Percentiles rank a stretch among this genome's conserved stretches.
phyloP scores from a whole-genome alignment of 768 basidiomycete species.

The Psilocybe cubensis region DNA sequence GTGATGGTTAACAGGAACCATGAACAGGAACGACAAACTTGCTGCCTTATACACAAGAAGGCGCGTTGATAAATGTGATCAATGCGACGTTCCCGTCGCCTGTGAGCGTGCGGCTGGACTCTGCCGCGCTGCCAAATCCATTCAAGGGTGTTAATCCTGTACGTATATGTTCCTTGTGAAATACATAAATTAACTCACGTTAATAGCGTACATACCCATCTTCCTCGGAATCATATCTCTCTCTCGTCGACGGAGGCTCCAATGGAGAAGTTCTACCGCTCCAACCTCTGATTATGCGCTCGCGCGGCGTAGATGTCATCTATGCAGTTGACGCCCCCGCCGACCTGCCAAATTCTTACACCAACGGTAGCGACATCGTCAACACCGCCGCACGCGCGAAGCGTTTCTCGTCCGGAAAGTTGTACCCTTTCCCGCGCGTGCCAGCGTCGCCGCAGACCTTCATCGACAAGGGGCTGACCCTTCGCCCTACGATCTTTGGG shows the following conservation, averaged over 20 bases:
- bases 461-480: constrained; percentile 4
- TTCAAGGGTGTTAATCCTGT: constrained; percentile 11
- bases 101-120: constrained; percentile 6
- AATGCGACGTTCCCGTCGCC: constrained; percentile 6
- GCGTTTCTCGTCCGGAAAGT: constrained; percentile 1
- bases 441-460: constrained; percentile 8
- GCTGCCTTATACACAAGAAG: background rate
- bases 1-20: too few relatives aligned
- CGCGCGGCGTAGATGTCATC: constrained; percentile 7
- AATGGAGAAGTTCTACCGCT: constrained; percentile 11
- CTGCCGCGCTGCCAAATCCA: constrained; percentile 11
- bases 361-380: constrained; percentile 11
- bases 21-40: constrained; percentile 1
- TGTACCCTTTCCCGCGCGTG: constrained; percentile 10
- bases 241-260: constrained; percentile 12
- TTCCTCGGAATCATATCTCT: constrained; percentile 10
- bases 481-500: constrained; percentile 10
- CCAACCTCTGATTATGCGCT: constrained; percentile 8
- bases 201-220: constrained; percentile 1
- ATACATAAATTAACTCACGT: too few relatives aligned
- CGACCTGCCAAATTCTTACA: constrained; percentile 5
- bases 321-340: constrained; percentile 11
- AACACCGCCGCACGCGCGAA: constrained; percentile 7
- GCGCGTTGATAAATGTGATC: background rate
- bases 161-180: too few relatives aligned